phyloP scores from a whole-genome alignment of 202 grass and related monocot species.

The Setaria italica region DNA sequence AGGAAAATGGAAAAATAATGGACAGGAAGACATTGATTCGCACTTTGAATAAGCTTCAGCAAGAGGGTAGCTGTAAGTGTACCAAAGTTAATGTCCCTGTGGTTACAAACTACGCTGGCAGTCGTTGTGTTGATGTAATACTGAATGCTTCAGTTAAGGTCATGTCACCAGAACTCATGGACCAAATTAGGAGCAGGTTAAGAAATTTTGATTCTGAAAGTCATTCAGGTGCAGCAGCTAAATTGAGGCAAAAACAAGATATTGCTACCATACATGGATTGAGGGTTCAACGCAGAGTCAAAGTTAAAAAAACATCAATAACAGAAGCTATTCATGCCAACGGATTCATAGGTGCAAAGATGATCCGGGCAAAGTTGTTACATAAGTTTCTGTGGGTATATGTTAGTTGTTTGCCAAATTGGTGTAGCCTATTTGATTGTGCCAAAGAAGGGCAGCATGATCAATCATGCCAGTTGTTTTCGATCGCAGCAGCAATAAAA shows the following conservation, averaged over 20 bases:
- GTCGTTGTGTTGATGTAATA: constrained; percentile 75
- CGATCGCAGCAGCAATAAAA: constrained; percentile 66
- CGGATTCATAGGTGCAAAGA: constrained; percentile 83
- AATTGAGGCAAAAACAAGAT: constrained; percentile 59
- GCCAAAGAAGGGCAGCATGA: constrained; percentile 44
- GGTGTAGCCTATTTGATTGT: constrained; percentile 47
- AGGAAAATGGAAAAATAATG: constrained; percentile 34
- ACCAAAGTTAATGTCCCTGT: constrained; percentile 76
- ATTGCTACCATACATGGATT: constrained; percentile 47
- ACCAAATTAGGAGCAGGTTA: constrained; percentile 70
- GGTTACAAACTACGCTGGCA: constrained; percentile 71
- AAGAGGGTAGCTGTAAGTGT: constrained; percentile 74
- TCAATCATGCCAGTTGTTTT: constrained; percentile 68
- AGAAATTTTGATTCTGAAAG: constrained; percentile 73
- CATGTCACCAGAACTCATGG: constrained; percentile 69
- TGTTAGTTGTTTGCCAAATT: constrained; percentile 65
- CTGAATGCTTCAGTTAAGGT: constrained; percentile 70
- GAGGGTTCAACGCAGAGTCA: constrained; percentile 49
- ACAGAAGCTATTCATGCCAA: constrained; percentile 78
- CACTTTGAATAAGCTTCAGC: constrained; percentile 84
- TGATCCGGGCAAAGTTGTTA: constrained; percentile 86
- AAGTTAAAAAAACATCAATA: constrained; percentile 63
- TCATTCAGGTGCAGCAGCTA: constrained; percentile 61
- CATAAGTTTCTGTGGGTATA: constrained; percentile 89
- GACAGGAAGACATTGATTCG: constrained; percentile 76